A percentile compares a stretch with the other conserved stretches of the same genome.
Conservation (phyloP, 495 filamentous ascomycete genomes). For the Thozetella sp. region DNA sequence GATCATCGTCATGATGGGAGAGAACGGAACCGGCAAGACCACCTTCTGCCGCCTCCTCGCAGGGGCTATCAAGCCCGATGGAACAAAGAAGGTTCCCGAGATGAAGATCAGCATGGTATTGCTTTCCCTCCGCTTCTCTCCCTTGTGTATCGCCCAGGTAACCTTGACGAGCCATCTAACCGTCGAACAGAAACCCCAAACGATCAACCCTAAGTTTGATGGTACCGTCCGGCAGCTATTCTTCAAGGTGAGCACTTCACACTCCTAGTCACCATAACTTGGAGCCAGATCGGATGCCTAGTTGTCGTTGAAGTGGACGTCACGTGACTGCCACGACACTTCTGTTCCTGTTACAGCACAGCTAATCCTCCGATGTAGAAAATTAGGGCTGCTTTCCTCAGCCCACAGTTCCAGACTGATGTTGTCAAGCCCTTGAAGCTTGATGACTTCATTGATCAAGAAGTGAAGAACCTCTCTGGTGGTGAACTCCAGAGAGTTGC, state of each 20-base stretch:
- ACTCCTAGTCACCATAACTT: too few species aligned
- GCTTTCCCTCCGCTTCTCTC: not conserved
- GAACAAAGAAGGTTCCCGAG: conserved; percentile 70
- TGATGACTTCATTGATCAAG: conserved; percentile 98
- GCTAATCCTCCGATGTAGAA: conserved; percentile 41
- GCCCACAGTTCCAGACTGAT: conserved; percentile 97
- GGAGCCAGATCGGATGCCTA: too few species aligned
- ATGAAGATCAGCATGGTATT: conserved; percentile 90
- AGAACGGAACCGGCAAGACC: conserved; percentile 87
- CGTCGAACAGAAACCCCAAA: conserved; percentile 78
- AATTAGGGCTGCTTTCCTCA: conserved; percentile 95
- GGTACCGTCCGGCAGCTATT: conserved; percentile 88
- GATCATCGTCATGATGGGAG: conserved; percentile 99
- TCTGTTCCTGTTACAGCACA: not conserved
- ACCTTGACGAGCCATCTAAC: not conserved
- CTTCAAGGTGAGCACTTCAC: conserved; percentile 30
- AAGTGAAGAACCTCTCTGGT: conserved; percentile 97
- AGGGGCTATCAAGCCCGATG: conserved; percentile 88
- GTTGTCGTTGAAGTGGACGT: too few species aligned
- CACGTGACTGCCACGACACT: too few species aligned
- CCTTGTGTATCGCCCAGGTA: not conserved
- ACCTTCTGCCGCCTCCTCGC: conserved; percentile 97
- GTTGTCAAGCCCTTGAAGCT: conserved; percentile 98
- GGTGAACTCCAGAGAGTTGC: conserved; percentile 89
- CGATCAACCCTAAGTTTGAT: conserved; percentile 96